Conservation (phyloP, 2,329 filamentous ascomycete genomes). For the Hymenotorrendiella dingleyae region DNA sequence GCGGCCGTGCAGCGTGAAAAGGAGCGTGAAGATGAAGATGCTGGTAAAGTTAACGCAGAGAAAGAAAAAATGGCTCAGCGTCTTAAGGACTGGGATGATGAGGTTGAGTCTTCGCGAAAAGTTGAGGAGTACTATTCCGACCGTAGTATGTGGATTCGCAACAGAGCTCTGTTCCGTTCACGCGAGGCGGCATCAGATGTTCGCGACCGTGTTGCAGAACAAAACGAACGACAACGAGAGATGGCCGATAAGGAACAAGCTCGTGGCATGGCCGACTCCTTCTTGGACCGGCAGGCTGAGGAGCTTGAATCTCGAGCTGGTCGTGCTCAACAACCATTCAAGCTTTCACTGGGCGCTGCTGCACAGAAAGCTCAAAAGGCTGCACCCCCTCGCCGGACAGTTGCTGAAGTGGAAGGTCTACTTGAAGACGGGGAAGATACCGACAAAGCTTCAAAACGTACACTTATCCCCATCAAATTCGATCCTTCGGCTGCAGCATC, state of each 20-base stretch:
- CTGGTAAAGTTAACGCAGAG: constrained; percentile 55
- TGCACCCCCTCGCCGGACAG: constrained; percentile 63
- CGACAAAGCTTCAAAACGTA: constrained; percentile 62
- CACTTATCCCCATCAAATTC: constrained; percentile 77
- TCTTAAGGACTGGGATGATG: constrained; percentile 81
- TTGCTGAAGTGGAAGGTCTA: constrained; percentile 89
- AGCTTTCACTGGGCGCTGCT: constrained; percentile 84
- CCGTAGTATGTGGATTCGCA: constrained; percentile 76
- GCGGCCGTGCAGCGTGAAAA: constrained; percentile 82
- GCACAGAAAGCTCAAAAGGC: constrained; percentile 64
- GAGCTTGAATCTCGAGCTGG: constrained; percentile 56
- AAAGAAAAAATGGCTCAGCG: constrained; percentile 65
- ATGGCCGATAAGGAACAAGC: constrained; percentile 71
- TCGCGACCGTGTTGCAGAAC: constrained; percentile 73
- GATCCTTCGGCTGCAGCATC: constrained; percentile 59
- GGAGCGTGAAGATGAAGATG: constrained; percentile 72
- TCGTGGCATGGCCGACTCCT: constrained; percentile 80
- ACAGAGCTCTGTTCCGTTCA: constrained; percentile 65
- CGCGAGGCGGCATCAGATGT: constrained; percentile 75
- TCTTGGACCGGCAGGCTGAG: constrained; percentile 77
- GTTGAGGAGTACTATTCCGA: constrained; percentile 81
- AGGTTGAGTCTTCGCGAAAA: constrained; percentile 69
- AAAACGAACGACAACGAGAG: constrained; percentile 64
- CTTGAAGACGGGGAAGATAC: constrained; percentile 90
- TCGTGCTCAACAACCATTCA: constrained; percentile 69